These are phyloP conservation scores for Coemansia umbellata DNA, from an alignment of 192 early-diverging fungal species.

Conservation along the genomic window DNA sequence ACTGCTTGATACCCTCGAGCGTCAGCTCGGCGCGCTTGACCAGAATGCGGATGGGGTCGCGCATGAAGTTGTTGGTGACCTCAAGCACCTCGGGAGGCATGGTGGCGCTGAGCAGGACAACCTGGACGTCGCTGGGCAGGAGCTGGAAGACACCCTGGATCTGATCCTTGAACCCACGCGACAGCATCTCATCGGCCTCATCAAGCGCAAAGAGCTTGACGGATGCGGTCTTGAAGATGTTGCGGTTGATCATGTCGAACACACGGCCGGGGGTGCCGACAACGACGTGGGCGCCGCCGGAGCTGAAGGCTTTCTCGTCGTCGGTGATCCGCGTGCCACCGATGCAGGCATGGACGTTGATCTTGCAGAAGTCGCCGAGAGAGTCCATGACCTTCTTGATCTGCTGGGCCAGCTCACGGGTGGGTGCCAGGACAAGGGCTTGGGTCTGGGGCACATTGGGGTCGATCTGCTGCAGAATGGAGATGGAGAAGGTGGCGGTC, in stretches of 20 bases:
- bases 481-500: conserved; percentile 99
- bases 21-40: conserved; percentile 97
- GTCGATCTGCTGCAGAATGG: conserved; percentile 94
- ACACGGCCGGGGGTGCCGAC: conserved; percentile 99
- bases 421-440: conserved; percentile 95
- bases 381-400: conserved; percentile 94
- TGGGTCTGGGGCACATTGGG: conserved; percentile 73
- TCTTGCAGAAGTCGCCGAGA: conserved; percentile 93
- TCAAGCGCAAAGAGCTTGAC: conserved; percentile 99
- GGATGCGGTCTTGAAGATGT: conserved; percentile 71
- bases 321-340: conserved; percentile 94
- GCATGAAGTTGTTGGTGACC: conserved; percentile 97
- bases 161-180: conserved; percentile 98
- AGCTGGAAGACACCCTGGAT: conserved; percentile 96
- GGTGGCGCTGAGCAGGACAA: conserved; percentile 95
- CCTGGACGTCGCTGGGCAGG: conserved; percentile 86
- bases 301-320: conserved; percentile 75
- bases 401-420: conserved; percentile 97
- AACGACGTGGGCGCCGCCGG: conserved; percentile 90
- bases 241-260: conserved; percentile 96
- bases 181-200: conserved; percentile 99
- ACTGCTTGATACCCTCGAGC: conserved; percentile 95
- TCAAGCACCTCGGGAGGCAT: conserved; percentile 95
- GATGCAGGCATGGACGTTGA: conserved; percentile 94
- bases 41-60: conserved; percentile 96